These are phyloP conservation scores for Aspergillus baeticus DNA, from an alignment of 495 filamentous ascomycete genomes.

Conservation along the genomic window DNA sequence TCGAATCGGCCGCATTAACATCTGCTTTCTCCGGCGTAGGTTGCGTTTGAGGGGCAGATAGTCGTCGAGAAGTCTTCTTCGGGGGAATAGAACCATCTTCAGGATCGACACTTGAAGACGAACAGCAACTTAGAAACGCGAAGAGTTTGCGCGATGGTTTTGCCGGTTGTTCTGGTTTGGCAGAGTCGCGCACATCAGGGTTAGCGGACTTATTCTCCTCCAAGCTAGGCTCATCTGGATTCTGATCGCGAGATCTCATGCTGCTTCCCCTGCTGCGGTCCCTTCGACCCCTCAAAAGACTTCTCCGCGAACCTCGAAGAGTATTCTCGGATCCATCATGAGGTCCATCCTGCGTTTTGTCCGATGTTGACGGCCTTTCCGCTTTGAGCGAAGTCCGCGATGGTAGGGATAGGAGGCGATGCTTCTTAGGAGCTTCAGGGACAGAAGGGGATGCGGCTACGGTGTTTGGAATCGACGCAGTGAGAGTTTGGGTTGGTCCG, in stretches of 20 bases:
- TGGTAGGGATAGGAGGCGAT: constrained; percentile 58
- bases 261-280: constrained; percentile 70
- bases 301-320: constrained; percentile 66
- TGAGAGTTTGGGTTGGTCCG: constrained; percentile 21
- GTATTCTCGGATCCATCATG: constrained; percentile 60
- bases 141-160: constrained; percentile 53
- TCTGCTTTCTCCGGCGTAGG: constrained; percentile 53
- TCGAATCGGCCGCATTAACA: constrained; percentile 49
- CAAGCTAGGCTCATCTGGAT: constrained; percentile 41
- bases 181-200: constrained; percentile 29
- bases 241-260: constrained; percentile 50
- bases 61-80: constrained; percentile 62
- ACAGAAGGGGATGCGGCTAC: constrained; percentile 15
- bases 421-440: constrained; percentile 48
- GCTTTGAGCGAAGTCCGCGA: constrained; percentile 67
- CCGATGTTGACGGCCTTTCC: constrained; percentile 59
- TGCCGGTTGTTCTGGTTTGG: constrained; percentile 62
- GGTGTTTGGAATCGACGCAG: constrained; percentile 17
- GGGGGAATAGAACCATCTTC: constrained; percentile 61
- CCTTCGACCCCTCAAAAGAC: constrained; percentile 63
- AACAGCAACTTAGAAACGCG: constrained; percentile 78
- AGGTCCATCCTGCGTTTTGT: constrained; percentile 62
- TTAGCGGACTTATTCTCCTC: constrained; percentile 33
- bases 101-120: constrained; percentile 59
- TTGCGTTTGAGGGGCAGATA: constrained; percentile 53